These are phyloP conservation scores for Penicillium thymicola DNA, from an alignment of 2,329 filamentous ascomycete genomes.

Conservation along the genomic window DNA sequence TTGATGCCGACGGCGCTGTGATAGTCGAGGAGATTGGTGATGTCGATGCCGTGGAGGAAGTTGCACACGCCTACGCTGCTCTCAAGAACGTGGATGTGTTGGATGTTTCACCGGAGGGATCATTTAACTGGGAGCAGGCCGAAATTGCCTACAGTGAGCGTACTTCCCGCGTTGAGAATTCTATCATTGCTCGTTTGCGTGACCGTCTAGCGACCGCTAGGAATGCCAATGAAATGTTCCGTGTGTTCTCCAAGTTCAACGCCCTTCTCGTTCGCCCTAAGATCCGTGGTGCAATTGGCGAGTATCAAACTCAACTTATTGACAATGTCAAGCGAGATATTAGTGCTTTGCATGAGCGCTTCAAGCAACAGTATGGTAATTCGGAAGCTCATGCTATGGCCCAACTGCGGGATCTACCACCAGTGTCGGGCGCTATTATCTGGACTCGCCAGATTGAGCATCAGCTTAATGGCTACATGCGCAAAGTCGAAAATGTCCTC, in stretches of 20 bases:
- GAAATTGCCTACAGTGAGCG: slow-evolving; percentile 97
- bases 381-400: slow-evolving; percentile 98
- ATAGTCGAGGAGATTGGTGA: slow-evolving; percentile 94
- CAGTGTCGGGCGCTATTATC: slow-evolving; percentile 94
- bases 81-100: slow-evolving; percentile 93
- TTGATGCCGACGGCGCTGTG: slow-evolving; percentile 58
- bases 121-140: slow-evolving; percentile 85
- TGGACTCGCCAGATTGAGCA: slow-evolving; percentile 97
- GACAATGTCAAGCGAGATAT: slow-evolving; percentile 98
- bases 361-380: slow-evolving; percentile 98
- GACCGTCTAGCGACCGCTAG: slow-evolving; percentile 93
- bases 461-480: slow-evolving; percentile 94
- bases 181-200: slow-evolving; percentile 89
- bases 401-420: slow-evolving; percentile 89
- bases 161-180: slow-evolving; percentile 95
- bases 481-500: slow-evolving; percentile 96
- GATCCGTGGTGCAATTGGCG: slow-evolving; percentile 94
- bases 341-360: slow-evolving; percentile 85
- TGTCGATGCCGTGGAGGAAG: slow-evolving; percentile 94
- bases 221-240: slow-evolving; percentile 99
- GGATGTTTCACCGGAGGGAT: slow-evolving; percentile 86
- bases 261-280: slow-evolving; percentile 98
- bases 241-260: slow-evolving; percentile 99
- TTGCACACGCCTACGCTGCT: slow-evolving; percentile 89
- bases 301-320: slow-evolving; percentile 97